These are phyloP conservation scores for Lumnitzera littorea DNA, from an alignment of 345 rosid species.

Conservation along the genomic window DNA sequence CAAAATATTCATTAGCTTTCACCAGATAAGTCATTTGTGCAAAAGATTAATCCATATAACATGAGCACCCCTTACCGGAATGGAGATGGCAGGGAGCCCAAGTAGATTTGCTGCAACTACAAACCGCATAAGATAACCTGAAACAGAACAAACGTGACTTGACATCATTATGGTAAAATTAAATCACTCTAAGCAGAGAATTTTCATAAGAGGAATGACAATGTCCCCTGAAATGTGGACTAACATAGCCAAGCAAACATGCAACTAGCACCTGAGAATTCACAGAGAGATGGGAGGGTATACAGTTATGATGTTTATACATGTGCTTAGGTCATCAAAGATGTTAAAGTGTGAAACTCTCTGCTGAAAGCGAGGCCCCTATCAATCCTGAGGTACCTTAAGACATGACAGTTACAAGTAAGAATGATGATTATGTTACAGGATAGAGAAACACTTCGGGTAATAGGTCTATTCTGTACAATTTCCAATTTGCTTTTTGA, in stretches of 20 bases:
- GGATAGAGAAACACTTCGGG: too few relatives aligned
- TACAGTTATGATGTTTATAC: too few relatives aligned
- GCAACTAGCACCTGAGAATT: too few relatives aligned
- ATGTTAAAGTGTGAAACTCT: background rate
- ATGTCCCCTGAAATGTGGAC: background rate
- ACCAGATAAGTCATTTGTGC: background rate
- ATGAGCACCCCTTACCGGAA: slow-evolving; percentile 47
- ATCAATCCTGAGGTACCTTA: too few relatives aligned
- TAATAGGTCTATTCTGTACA: too few relatives aligned
- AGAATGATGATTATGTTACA: too few relatives aligned
- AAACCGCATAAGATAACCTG: slow-evolving; percentile 77
- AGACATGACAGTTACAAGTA: too few relatives aligned
- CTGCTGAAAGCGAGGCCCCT: too few relatives aligned
- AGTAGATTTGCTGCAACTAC: slow-evolving; percentile 57
- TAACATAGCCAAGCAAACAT: background rate
- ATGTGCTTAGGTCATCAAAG: background rate
- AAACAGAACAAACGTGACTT: background rate
- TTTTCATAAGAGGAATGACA: background rate
- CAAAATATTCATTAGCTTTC: background rate
- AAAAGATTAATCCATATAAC: background rate
- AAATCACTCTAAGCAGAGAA: too few relatives aligned
- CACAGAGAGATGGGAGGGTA: too few relatives aligned
- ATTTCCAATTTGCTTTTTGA: too few relatives aligned
- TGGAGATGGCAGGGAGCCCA: slow-evolving; percentile 76
- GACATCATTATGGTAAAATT: background rate